Conservation (phyloP, 1,284 basidiomycete species). For the Takashimella tepidaria region DNA sequence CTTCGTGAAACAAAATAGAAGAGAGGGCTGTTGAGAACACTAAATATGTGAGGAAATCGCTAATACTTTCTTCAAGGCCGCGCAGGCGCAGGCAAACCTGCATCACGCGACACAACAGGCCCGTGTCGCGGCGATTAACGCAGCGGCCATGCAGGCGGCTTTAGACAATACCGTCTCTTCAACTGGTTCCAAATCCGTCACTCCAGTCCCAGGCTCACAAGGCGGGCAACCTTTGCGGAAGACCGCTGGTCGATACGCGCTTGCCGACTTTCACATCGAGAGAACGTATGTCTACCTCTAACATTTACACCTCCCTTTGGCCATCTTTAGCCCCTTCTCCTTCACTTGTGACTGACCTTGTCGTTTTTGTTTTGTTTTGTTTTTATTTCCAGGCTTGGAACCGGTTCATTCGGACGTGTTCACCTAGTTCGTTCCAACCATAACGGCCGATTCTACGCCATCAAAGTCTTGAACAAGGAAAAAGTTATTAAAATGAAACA, state of each 20-base stretch:
- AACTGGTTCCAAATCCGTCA: conserved; percentile 19
- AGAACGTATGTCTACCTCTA: conserved; percentile 43
- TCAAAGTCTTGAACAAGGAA: conserved; percentile 91
- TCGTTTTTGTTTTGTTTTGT: background rate
- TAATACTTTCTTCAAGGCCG: conserved; percentile 29
- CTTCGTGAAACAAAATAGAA: background rate
- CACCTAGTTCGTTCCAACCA: conserved; percentile 89
- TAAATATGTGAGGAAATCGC: no score
- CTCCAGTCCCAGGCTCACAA: conserved; percentile 12
- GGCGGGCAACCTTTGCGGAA: conserved; percentile 42
- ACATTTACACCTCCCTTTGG: background rate
- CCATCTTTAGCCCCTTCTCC: no score
- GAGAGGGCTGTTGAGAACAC: no score
- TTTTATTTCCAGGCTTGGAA: conserved; percentile 57
- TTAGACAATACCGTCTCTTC: conserved; percentile 33
- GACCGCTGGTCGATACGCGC: conserved; percentile 52
- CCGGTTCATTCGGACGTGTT: conserved; percentile 90
- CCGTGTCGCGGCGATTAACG: conserved; percentile 48
- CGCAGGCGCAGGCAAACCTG: conserved; percentile 44
- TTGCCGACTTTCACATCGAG: conserved; percentile 52
- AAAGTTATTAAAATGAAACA: conserved; percentile 95
- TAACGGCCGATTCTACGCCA: conserved; percentile 86
- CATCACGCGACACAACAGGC: conserved; percentile 48
- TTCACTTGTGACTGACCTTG: no score
- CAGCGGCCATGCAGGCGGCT: conserved; percentile 45